Percentiles rank a stretch among this genome's conserved stretches.
Conservation (phyloP, 2,329 filamentous ascomycete genomes). For the Colletotrichum chlorophyti region DNA sequence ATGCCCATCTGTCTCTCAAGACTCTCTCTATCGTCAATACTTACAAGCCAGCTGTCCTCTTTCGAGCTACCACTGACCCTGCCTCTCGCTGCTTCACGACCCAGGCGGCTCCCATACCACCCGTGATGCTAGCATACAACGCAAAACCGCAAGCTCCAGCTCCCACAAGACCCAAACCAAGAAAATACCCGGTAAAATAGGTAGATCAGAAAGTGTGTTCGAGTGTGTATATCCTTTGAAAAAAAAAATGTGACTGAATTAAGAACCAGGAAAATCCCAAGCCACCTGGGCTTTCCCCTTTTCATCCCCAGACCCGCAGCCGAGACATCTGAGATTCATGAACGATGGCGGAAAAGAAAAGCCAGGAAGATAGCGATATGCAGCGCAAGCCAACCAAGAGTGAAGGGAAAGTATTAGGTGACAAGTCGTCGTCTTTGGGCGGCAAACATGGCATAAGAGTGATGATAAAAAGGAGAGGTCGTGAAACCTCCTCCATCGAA, state of each 20-base stretch:
- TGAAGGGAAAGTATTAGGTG: slow-evolving; percentile 26
- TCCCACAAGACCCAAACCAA: slow-evolving; percentile 19
- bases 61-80: slow-evolving; percentile 21
- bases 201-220: slow-evolving; percentile 14
- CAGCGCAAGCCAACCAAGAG: slow-evolving; percentile 25
- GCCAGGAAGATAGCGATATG: slow-evolving; percentile 1
- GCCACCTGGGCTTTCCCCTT: slow-evolving; percentile 46
- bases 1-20: slow-evolving; percentile 29
- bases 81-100: slow-evolving; percentile 11
- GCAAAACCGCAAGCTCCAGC: slow-evolving; percentile 14
- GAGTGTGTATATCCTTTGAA: slow-evolving; percentile 20
- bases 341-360: slow-evolving; percentile 37
- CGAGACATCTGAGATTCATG: slow-evolving; percentile 30
- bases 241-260: slow-evolving; percentile 27
- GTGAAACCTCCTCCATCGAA: slow-evolving; percentile 4
- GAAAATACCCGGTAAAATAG: slow-evolving; percentile 22
- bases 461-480: slow-evolving; percentile 7
- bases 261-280: slow-evolving; percentile 37
- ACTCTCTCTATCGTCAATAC: slow-evolving; percentile 26
- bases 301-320: slow-evolving; percentile 35
- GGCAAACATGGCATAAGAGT: slow-evolving; percentile 1
- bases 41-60: slow-evolving; percentile 25
- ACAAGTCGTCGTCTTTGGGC: slow-evolving; percentile 15
- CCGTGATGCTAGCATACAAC: slow-evolving; percentile 8
- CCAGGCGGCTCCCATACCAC: slow-evolving; percentile 12